Conservation (phyloP, 192 early-diverging fungal genomes). For the Gamsiella multidivaricata region DNA sequence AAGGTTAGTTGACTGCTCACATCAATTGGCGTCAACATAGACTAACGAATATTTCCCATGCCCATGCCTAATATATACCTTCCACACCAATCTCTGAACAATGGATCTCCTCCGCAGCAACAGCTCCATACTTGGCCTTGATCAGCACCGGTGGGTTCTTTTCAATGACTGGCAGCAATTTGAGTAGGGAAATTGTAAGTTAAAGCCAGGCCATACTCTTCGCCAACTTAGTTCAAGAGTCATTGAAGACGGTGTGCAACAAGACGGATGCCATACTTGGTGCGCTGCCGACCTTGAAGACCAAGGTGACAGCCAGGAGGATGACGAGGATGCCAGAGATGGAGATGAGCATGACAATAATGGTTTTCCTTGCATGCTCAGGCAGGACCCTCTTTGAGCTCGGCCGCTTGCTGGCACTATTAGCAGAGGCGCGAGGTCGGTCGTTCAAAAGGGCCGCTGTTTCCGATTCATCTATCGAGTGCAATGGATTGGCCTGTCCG, state of each 20-base stretch:
- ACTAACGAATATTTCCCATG: no score
- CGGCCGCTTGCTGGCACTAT: background rate
- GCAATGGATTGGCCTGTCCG: slow-evolving; percentile 7
- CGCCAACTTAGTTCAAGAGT: no score
- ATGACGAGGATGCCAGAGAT: slow-evolving; percentile 30
- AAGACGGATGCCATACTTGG: slow-evolving; percentile 7
- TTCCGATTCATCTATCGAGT: slow-evolving; percentile 8
- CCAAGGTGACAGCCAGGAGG: slow-evolving; percentile 10
- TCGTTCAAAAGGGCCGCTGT: slow-evolving; percentile 6
- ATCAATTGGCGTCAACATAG: slow-evolving; percentile 1
- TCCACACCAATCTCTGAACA: slow-evolving; percentile 78
- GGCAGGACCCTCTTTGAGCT: slow-evolving; percentile 21
- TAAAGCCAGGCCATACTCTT: no score
- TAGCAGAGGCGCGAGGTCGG: background rate
- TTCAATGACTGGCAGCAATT: slow-evolving; percentile 14
- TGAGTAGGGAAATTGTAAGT: background rate
- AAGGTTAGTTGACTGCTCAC: no score
- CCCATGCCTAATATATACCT: no score
- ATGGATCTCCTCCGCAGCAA: slow-evolving; percentile 73
- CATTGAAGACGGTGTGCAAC: background rate
- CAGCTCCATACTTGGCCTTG: slow-evolving; percentile 67
- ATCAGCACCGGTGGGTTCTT: slow-evolving; percentile 42
- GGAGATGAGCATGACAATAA: slow-evolving; percentile 11
- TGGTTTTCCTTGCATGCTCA: slow-evolving; percentile 26
- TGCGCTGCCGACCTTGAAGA: slow-evolving; percentile 11